Percentiles rank a stretch among this genome's conserved stretches.
These are phyloP conservation scores for Trichaptum fuscoviolaceum DNA, from an alignment of 768 basidiomycete species.

Conservation along the genomic window DNA sequence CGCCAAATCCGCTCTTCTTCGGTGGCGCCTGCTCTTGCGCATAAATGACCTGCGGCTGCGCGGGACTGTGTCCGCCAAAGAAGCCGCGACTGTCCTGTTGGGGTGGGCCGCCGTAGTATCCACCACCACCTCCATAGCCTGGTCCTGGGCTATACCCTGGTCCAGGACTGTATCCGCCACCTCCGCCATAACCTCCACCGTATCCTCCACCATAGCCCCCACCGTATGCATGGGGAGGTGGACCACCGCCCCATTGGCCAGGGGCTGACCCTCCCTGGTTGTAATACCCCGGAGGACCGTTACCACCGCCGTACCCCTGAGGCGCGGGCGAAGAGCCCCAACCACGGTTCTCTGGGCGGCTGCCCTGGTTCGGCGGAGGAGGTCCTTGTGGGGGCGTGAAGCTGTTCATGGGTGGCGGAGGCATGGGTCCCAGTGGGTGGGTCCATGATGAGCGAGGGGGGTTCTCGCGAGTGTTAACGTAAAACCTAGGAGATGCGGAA, in stretches of 20 bases:
- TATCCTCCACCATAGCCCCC: background rate
- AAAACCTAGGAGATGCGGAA: conserved; percentile 49
- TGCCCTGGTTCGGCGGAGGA: background rate
- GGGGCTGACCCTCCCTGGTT: conserved; percentile 20
- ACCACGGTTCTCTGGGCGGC: conserved; percentile 18
- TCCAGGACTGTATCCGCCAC: conserved; percentile 12
- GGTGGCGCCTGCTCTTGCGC: conserved; percentile 27
- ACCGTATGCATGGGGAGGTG: conserved; percentile 20
- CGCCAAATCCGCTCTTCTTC: conserved; percentile 43
- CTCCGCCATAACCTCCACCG: background rate
- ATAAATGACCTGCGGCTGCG: conserved; percentile 28
- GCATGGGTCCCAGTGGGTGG: conserved; percentile 53
- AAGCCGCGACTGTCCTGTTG: background rate
- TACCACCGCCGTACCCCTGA: conserved; percentile 11
- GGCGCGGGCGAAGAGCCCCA: conserved; percentile 18
- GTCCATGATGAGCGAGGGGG: conserved; percentile 67
- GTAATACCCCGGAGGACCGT: conserved; percentile 19
- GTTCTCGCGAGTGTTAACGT: conserved; percentile 60
- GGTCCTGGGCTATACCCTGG: conserved; percentile 17
- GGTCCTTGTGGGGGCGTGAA: background rate
- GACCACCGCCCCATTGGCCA: conserved; percentile 18
- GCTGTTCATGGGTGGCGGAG: conserved; percentile 38
- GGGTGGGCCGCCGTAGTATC: background rate
- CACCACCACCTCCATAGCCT: conserved; percentile 18
- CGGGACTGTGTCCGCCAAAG: conserved; percentile 6